Conservation (phyloP, 257 asterid species). For the Solanum chiquidenum region DNA sequence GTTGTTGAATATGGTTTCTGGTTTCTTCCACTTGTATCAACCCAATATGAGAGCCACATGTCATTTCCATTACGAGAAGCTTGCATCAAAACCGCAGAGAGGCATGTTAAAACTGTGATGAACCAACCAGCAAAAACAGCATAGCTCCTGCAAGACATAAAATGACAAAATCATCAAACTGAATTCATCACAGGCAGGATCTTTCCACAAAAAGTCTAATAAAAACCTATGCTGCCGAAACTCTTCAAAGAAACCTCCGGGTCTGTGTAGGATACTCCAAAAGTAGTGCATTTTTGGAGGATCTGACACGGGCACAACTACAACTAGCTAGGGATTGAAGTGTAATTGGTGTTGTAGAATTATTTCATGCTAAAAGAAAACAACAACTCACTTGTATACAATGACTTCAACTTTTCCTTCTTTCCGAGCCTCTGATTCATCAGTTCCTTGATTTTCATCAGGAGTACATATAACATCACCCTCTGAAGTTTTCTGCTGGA, state of each 20-base stretch:
- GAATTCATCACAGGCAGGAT: not conserved
- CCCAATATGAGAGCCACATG: slow-evolving; percentile 94
- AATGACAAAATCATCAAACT: slow-evolving; percentile 4
- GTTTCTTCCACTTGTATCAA: slow-evolving; percentile 54
- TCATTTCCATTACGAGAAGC: slow-evolving; percentile 97
- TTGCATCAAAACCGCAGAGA: slow-evolving; percentile 90
- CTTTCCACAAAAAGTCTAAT: not conserved
- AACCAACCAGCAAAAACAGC: slow-evolving; percentile 86
- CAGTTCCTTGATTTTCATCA: slow-evolving; percentile 32
- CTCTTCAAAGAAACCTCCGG: not conserved
- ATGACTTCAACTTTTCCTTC: slow-evolving; percentile 77
- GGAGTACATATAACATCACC: slow-evolving; percentile 24
- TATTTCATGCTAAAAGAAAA: not conserved
- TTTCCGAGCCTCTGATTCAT: slow-evolving; percentile 66
- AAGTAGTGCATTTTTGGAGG: not conserved
- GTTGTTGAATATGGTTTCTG: slow-evolving; percentile 49
- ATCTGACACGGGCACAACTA: not conserved
- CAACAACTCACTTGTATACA: slow-evolving; percentile 66
- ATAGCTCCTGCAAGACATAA: slow-evolving; percentile 52
- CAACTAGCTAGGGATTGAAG: not conserved
- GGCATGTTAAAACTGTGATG: slow-evolving; percentile 44
- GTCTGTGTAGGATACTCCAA: not conserved
- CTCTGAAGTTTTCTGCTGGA: slow-evolving; percentile 24
- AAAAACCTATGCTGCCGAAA: not conserved
- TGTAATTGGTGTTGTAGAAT: not conserved